Conservation (phyloP, 2,329 filamentous ascomycete species). For the Arthroderma sp. region DNA sequence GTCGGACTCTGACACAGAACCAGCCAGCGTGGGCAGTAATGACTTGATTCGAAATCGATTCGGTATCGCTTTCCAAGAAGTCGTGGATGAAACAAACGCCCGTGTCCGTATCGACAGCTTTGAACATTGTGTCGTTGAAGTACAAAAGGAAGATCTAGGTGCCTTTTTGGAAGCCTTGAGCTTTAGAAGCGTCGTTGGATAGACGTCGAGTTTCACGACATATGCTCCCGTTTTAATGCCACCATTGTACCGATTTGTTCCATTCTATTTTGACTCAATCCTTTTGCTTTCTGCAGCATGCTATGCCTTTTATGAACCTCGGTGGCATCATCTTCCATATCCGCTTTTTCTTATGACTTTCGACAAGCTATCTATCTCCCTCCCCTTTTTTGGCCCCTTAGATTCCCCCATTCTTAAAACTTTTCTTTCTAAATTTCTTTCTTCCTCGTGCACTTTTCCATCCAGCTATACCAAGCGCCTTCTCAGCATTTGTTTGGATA, state of each 20-base stretch:
- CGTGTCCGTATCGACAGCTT: slow-evolving; percentile 90
- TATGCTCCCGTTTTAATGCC: neutral
- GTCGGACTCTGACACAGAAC: slow-evolving; percentile 34
- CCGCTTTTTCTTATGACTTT: neutral
- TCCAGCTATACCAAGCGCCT: neutral
- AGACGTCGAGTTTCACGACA: slow-evolving; percentile 4
- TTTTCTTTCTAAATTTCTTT: neutral
- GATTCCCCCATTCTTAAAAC: neutral
- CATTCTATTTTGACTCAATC: neutral
- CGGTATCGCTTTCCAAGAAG: slow-evolving; percentile 89
- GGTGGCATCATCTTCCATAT: neutral
- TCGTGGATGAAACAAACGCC: slow-evolving; percentile 80
- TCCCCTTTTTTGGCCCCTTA: too few species aligned
- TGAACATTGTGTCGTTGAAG: slow-evolving; percentile 92
- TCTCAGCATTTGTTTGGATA: neutral
- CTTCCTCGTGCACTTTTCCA: neutral
- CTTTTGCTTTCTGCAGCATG: neutral
- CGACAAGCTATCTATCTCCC: too few species aligned
- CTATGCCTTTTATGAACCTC: neutral
- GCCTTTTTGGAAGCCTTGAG: slow-evolving; percentile 86
- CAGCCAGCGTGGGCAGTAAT: slow-evolving; percentile 45
- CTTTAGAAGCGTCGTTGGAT: slow-evolving; percentile 69
- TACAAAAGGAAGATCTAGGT: slow-evolving; percentile 86
- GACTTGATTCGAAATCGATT: slow-evolving; percentile 74
- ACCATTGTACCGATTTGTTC: neutral